Conservation (phyloP, 2,329 filamentous ascomycete genomes). For the Graphiopsis chlorocephala region DNA sequence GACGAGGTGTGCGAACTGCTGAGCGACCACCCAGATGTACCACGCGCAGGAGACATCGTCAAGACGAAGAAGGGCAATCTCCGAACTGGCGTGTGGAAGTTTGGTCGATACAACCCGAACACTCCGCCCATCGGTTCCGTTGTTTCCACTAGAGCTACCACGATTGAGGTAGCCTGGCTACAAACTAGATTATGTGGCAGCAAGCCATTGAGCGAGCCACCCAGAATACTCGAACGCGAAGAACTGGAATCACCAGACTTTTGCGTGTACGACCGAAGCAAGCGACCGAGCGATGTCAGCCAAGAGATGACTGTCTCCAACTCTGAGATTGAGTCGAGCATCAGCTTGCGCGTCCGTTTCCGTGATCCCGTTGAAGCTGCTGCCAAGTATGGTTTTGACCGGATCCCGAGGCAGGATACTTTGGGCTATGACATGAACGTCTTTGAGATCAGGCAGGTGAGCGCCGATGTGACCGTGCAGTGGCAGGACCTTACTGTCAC, state of each 20-base stretch:
- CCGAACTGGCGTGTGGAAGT: constrained; percentile 52
- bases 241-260: constrained; percentile 45
- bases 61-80: constrained; percentile 53
- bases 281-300: constrained; percentile 4
- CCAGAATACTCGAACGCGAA: constrained; percentile 29
- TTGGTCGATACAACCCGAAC: constrained; percentile 51
- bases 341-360: constrained; percentile 49
- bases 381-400: constrained; percentile 51
- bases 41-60: constrained; percentile 45
- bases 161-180: constrained; percentile 53
- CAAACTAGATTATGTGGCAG: constrained; percentile 36
- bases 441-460: constrained; percentile 50
- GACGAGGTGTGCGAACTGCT: constrained; percentile 41
- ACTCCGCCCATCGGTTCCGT: constrained; percentile 51
- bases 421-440: constrained; percentile 60
- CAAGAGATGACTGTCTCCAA: constrained; percentile 29
- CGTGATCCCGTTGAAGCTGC: constrained; percentile 51
- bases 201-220: constrained; percentile 25
- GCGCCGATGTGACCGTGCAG: constrained; percentile 51
- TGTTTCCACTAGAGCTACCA: constrained; percentile 47
- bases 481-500: constrained; percentile 59
- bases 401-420: constrained; percentile 47
- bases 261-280: constrained; percentile 41
- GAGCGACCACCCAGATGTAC: constrained; percentile 11
- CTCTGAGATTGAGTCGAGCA: constrained; percentile 32